Evolutionary conservation across 352 stramenopile genomes (phyloP), one percentile per base, ranked within the genome.

Genomic region (Pythium sp.): DNA sequence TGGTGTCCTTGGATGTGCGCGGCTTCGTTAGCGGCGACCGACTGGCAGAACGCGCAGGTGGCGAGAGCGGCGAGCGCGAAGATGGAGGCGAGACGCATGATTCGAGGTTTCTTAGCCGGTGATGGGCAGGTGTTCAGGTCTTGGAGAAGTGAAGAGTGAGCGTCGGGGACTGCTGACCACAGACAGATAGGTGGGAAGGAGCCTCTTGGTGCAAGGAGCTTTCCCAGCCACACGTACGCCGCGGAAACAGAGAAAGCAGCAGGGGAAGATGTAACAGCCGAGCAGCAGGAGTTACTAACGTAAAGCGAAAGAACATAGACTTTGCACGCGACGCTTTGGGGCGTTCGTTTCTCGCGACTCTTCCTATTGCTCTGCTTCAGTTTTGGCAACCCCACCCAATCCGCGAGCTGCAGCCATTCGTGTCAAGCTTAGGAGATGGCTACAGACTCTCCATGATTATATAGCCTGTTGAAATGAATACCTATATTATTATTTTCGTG

Each of bases 11-110:
- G 55, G 14, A 57, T 14, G 3, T 32, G 36, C 1, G 38, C 41
- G 5, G 63, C 63, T 62, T 63, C 38, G n/a, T 56, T 38, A 2
- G 54, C 63, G 32, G 18, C 18, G n/a, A 30, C 20, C 1, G 34
- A 46, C 6, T 51, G 38, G 28, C 18, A 32, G 41, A 68, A 56
- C 38, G 53, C 63, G 12, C 54, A 63, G 46, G 28, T 24, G 20
- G 34, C 63, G 36, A 69, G 22, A 15, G 68, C 49, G 8, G 57
- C 64, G 24, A 73, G 54, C n/a, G 58, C 38, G 32, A 70, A 20
- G 38, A 58, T 12, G 18, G 63, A 56, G 26, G 53, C 11, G 63
- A 68, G 54, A 22, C 63, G 63, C 68, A 73, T 73, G 24, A 49
- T 53, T 32, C 3, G 15, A 26, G 20, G 11, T 22, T 49, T 15